Base-by-base conservation (phyloP, 2,329 filamentous ascomycete species). In the Botrytis cinerea region DNA sequence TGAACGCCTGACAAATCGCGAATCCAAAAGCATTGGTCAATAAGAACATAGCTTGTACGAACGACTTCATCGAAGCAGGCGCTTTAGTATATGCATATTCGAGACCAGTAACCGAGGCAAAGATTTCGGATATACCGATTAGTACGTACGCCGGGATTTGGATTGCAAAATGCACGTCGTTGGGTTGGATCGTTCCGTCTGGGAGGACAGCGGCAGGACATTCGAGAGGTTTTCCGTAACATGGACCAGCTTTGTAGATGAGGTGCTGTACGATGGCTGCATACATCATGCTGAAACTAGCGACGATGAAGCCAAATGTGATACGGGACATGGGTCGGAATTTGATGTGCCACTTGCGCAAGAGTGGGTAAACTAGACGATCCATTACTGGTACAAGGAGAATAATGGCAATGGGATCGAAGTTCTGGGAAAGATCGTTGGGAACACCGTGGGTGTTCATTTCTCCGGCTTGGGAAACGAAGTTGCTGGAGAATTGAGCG, bases 1-100 rank as follows among this genome's bases (percentile, higher is more conserved):
- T 81, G 35, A 86, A 75, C 0, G 84, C 84, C 75, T 85, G 82
- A 43, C 83, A 83, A 10, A 87, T 77, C 2, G 88, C 88, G 54
- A 85, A 85, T 6, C 86, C 87, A 75, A 90, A 83, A 0, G 88
- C 88, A 73, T 86, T 88, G 76, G 87, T 93, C 83, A 92, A 89
- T 48, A 93, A 85, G 80, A 90, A 91, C 78, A 93, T 85, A 32
- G 89, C 88, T 81, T 88, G 86, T 78, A 94, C 90, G 43, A 94
- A 86, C 1, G 90, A 92, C 77, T 91, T 91, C 92, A 95, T 94
- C 83, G 93, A 93, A 78, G 87, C 89, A 48, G 92, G 92, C 0
- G 92, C 91, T 83, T 93, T 93, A 80, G 90, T 91, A 83, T 90
- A 94, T 61, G 92, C 92, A 76, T 93, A 93, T 81, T 94, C 92